Base-by-base conservation (phyloP, 1,284 basidiomycete species). In the Melanopsichium pennsylvanicum region DNA sequence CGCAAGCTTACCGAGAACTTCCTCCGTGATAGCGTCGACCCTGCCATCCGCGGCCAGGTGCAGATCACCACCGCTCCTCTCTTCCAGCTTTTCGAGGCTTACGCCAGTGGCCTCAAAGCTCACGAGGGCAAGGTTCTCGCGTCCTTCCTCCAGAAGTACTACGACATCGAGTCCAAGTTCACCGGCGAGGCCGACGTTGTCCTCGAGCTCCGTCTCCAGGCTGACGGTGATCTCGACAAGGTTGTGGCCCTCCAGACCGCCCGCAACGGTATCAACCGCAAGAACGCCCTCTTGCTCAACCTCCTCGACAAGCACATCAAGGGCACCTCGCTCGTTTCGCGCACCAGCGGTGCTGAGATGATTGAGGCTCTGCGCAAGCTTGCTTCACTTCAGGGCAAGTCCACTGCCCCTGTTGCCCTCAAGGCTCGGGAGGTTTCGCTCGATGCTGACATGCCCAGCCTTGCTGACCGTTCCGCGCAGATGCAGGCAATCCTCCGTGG, bases 341-440 rank as follows among this genome's bases (percentile, higher is more conserved):
- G 57, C 36, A 57, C 71, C 26, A 62, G 49, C 38, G 66, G 66
- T 38, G 58, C 69, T 52, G 57, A 66, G 38, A 71, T 79, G 63
- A 70, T 71, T n/a, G 51, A 69, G 44, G 68, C 72, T 16, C 61
- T 81, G 43, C 60, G 67, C 26, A 37, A 64, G 21, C 86, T 96
- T 41, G 91, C 94, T 43, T 86, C 86, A 32, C 87, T 98, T 15
- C 60, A 67, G 48, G 73, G 93, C 96, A 45, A 74, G 59, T 43
- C 61, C 21, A 72, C 75, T 12, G 78, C 79, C 11, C 76, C 79
- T 11, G 76, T 81, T 16, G 88, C 94, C 3, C 85, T 99, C 75
- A 98, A 97, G 84, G 95, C 96, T 41, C 90, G 96, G 46, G 96
- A 99, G 84, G 96, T 97, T 10, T 86, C 97, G 61, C 97, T 99